Base-by-base conservation (phyloP, 257 asterid genomes). In the Henckelia pumila region DNA sequence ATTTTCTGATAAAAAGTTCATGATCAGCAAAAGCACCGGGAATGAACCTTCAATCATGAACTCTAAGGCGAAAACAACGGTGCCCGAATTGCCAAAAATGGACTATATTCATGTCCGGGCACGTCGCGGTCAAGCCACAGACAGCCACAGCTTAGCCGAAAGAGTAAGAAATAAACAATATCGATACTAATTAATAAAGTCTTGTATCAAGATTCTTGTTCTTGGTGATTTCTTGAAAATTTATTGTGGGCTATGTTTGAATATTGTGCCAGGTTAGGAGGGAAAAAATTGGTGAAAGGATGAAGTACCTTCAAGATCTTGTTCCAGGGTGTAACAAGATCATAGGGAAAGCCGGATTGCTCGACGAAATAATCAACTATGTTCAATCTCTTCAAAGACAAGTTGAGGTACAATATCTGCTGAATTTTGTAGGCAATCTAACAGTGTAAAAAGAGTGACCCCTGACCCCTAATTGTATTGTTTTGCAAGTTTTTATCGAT, bases 331-430 rank as follows among this genome's bases (percentile, higher is more conserved):
- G 98, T 81, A 84, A 87, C 56, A 87, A 87, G 83, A 83, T 92
- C 66, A 85, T 89, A 2, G 98, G 98, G 59, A 92, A 89, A 79
- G 98, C 97, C 37, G 95, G 97, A 65, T 87, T 92, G 97, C 87
- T 92, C 0, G 98, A 92, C 25, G 98, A 92, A 74, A 92, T 89
- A 1, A 92, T 92, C 80, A 92, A 92, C 77, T 92, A 92, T 70
- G 97, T 92, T 29, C 96, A 89, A 71, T 89, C 97, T 44, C 97
- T 92, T 62, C 98, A 92, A 78, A 81, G 87, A 83, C 97, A 92
- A 87, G 98, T 92, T 10, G 98, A 92, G 97, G 98, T 89, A 70
- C n/a, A n/a, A n/a, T n/a, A n/a, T n/a, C n/a, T n/a, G n/a, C n/a
- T n/a, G n/a, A n/a, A n/a, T n/a, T n/a, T n/a, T n/a, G n/a, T 53